phyloP scores from a whole-genome alignment of 164 flowering plant genomes.

The Stephania cephalantha region DNA sequence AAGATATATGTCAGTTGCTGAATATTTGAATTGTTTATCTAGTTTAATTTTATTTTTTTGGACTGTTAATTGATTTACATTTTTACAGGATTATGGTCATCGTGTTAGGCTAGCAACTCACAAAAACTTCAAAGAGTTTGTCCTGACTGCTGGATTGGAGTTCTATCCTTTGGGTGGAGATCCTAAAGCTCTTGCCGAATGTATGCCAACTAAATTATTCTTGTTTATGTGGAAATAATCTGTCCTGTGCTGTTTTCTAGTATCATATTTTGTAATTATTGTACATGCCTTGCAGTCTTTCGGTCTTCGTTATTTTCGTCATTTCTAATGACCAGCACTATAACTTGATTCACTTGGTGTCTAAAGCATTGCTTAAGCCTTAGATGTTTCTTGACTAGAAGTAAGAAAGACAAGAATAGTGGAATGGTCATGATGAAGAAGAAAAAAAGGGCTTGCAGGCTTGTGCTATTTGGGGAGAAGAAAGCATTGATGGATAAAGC shows the following conservation, averaged over 20 bases:
- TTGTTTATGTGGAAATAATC: neutral
- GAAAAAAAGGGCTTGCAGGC: neutral
- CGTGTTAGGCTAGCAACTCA: constrained; percentile 98
- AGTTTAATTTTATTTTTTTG: neutral
- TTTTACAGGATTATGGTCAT: constrained; percentile 85
- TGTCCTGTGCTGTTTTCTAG: neutral
- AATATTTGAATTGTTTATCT: neutral
- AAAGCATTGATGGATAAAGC: neutral
- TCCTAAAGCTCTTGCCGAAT: constrained; percentile 95
- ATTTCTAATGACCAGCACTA: neutral
- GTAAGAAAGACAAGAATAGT: neutral
- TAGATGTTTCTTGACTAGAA: neutral
- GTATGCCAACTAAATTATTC: constrained; percentile 45
- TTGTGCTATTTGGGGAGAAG: neutral
- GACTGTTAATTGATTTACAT: constrained; percentile 7
- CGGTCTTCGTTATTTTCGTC: neutral
- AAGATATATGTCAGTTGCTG: neutral
- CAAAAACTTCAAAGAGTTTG: constrained; percentile 96
- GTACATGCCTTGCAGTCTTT: neutral
- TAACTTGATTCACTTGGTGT: neutral
- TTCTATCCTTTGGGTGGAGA: constrained; percentile 96
- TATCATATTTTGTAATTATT: neutral
- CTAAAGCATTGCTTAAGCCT: neutral
- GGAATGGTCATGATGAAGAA: neutral
- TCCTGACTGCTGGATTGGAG: constrained; percentile 94